These are phyloP conservation scores for Lodderomyces beijingensis DNA, from an alignment of 1,139 yeast species.

Conservation along the genomic window DNA sequence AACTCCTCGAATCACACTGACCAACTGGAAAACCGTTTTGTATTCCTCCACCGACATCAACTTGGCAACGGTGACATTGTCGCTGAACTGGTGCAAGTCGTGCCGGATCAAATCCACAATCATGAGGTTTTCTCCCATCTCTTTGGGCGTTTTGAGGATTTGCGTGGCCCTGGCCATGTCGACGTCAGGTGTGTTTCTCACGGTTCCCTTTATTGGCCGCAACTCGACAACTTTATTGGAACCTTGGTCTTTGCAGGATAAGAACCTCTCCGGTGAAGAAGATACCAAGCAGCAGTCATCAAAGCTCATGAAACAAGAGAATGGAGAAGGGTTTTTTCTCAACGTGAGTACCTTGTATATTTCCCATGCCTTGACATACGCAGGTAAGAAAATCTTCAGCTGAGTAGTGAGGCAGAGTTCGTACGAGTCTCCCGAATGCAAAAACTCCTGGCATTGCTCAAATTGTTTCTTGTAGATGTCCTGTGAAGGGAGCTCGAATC, in stretches of 20 bases:
- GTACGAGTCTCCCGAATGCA: constrained; percentile 85
- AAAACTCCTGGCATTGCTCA: constrained; percentile 58
- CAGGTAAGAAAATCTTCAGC: constrained; percentile 54
- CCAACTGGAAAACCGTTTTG: constrained; percentile 84
- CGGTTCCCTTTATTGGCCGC: constrained; percentile 96
- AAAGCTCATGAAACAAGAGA: constrained; percentile 75
- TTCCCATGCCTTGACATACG: constrained; percentile 60
- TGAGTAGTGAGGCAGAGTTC: constrained; percentile 88
- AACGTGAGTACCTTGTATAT: constrained; percentile 67
- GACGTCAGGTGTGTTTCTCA: constrained; percentile 55
- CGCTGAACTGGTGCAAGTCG: constrained; percentile 72
- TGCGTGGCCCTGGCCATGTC: constrained; percentile 55
- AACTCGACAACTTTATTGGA: constrained; percentile 53
- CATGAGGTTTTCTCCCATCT: constrained; percentile 94
- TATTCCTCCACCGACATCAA: constrained; percentile 93
- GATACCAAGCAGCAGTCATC: constrained; percentile 71
- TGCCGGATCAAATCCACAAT: constrained; percentile 94
- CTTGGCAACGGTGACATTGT: constrained; percentile 64
- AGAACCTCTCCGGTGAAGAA: constrained; percentile 91
- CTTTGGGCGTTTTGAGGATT: constrained; percentile 80
- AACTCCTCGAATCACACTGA: constrained; percentile 78
- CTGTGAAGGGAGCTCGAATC: constrained; percentile 51
- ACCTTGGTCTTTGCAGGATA: constrained; percentile 60
- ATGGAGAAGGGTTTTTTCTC: constrained; percentile 84
- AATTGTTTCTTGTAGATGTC: constrained; percentile 55